phyloP scores from a whole-genome alignment of 257 asterid genomes.

The Eucommia ulmoides region DNA sequence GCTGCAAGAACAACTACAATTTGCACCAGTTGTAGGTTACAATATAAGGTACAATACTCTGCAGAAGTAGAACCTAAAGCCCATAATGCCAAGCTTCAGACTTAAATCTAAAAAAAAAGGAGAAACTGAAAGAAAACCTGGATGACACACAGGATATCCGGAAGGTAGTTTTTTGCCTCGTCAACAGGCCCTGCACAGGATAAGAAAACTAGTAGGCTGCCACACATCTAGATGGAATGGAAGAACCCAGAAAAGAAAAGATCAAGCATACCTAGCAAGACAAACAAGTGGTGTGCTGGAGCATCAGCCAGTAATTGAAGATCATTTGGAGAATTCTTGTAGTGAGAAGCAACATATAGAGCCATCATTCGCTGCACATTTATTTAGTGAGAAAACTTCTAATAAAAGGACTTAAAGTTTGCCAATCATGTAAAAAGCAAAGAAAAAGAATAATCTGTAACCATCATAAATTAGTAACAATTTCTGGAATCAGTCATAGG shows the following conservation, averaged over 20 bases:
- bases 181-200: constrained; percentile 76
- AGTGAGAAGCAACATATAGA: constrained; percentile 93
- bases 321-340: constrained; percentile 91
- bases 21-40: too few species aligned
- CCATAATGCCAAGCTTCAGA: too few species aligned
- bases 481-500: too few species aligned
- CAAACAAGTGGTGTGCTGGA: constrained; percentile 98
- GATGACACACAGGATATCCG: constrained; percentile 85
- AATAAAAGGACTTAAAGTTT: neutral
- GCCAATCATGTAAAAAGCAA: too few species aligned
- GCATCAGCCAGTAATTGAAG: constrained; percentile 97
- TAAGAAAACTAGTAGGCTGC: constrained; percentile 2
- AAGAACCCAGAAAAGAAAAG: neutral
- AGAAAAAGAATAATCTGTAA: too few species aligned
- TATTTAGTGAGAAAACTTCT: constrained; percentile 3
- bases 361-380: constrained; percentile 92
- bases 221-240: neutral
- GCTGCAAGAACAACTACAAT: too few species aligned
- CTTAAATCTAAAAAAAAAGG: neutral
- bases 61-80: too few species aligned
- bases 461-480: too few species aligned
- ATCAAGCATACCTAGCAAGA: constrained; percentile 60
- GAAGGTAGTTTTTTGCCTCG: constrained; percentile 72
- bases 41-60: too few species aligned
- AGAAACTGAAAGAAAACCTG: constrained; percentile 44